Conservation (phyloP, 306 rosid genomes). For the Urtica urens region DNA sequence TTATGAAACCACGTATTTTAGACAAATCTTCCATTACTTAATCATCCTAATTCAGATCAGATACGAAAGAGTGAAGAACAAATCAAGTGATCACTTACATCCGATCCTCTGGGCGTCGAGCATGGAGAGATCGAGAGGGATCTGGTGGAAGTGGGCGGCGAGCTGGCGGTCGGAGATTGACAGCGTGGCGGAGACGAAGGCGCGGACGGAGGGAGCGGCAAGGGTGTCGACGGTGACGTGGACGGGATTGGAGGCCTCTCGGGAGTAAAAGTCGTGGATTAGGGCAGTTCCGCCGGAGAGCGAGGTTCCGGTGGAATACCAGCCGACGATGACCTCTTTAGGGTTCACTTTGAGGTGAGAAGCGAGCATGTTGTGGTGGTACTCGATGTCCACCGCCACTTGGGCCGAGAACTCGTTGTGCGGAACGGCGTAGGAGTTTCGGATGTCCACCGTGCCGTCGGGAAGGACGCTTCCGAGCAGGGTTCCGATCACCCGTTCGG, state of each 20-base stretch:
- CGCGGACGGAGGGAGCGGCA: constrained; percentile 62
- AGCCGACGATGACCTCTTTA: constrained; percentile 88
- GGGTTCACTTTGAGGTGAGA: constrained; percentile 95
- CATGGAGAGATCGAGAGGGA: constrained; percentile 88
- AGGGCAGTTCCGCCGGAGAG: constrained; percentile 79
- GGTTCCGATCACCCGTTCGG: constrained; percentile 87
- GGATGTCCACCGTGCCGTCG: constrained; percentile 73
- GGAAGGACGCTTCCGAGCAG: constrained; percentile 72
- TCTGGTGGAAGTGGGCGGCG: constrained; percentile 95
- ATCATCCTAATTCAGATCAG: too few species aligned
- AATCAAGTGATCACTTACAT: constrained; percentile 47
- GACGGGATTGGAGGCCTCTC: constrained; percentile 74
- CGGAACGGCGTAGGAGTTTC: constrained; percentile 92
- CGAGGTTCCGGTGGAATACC: constrained; percentile 94
- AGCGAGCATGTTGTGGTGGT: constrained; percentile 75
- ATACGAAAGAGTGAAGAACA: too few species aligned
- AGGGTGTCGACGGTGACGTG: constrained; percentile 95
- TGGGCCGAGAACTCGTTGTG: constrained; percentile 74
- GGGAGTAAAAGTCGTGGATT: constrained; percentile 87
- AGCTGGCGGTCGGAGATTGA: constrained; percentile 79
- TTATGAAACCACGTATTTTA: too few species aligned
- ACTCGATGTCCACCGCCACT: constrained; percentile 95
- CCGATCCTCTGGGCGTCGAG: constrained; percentile 89
- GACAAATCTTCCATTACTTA: too few species aligned
- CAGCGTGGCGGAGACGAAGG: constrained; percentile 60